Evolutionary conservation across 1,284 basidiomycete species (phyloP).

Genomic region (Schizopora paradoxa): DNA sequence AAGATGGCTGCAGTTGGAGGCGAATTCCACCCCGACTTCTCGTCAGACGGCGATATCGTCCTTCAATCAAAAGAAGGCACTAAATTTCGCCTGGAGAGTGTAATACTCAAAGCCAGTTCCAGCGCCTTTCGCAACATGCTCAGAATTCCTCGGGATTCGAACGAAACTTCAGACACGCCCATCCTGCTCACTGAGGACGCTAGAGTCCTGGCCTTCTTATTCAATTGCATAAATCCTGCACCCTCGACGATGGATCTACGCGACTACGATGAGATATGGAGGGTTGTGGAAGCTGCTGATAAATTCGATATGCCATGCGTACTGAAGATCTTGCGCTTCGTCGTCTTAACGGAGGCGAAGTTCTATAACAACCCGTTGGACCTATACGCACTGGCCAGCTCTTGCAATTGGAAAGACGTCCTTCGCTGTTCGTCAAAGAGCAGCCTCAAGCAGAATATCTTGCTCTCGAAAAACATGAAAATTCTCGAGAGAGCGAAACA

Average conservation of each 20-base stretch:
- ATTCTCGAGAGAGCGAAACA: neutral
- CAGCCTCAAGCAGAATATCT: too few species aligned
- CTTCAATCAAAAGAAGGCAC: constrained; percentile 5
- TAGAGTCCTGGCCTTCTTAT: neutral
- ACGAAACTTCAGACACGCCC: constrained; percentile 1
- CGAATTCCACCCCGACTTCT: too few species aligned
- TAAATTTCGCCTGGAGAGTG: constrained; percentile 9
- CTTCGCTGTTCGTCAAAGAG: too few species aligned
- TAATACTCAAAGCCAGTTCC: constrained; percentile 10
- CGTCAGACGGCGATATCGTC: constrained; percentile 21
- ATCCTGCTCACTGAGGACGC: constrained; percentile 7
- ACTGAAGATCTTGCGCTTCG: constrained; percentile 1
- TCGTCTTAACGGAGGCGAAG: constrained; percentile 1
- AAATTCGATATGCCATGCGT: constrained; percentile 13
- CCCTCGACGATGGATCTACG: too few species aligned
- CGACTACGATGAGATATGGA: too few species aligned
- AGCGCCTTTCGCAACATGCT: constrained; percentile 14
- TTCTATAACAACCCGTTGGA: neutral
- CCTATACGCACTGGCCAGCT: constrained; percentile 13
- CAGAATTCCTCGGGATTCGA: neutral
- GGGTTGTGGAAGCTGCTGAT: constrained; percentile 11
- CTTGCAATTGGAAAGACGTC: constrained; percentile 10
- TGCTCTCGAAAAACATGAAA: neutral
- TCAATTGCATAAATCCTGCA: constrained; percentile 13
- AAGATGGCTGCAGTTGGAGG: too few species aligned